Base-by-base conservation (phyloP, 73 alveolate genomes). In the Paramecium biaurelia region DNA sequence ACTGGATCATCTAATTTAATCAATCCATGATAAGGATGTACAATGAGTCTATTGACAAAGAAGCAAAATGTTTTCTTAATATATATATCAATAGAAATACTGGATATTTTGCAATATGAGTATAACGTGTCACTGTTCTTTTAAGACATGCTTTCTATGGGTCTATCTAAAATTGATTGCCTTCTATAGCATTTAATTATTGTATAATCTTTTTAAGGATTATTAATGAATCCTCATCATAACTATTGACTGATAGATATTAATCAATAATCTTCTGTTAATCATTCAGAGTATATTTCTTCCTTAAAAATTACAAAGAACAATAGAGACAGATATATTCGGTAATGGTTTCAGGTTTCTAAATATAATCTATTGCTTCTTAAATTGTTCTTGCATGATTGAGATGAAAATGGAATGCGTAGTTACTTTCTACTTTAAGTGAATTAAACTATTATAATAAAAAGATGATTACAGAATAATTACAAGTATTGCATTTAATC, bases 51-150 rank as follows among this genome's bases (percentile, higher is more conserved):
- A 35, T 72, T 72, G 34, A 72, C 86, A 34, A 35, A 72, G 14
- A 72, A 72, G n/a, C 86, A 72, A 21, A 72, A 38, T 11, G 86
- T 72, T 72, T 72, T 72, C 84, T 63, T 7, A 38, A 15, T 7
- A 38, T 38, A 38, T 12, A 38, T 32, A 2, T 38, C 12, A 7
- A 38, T 38, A 38, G 15, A 38, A 58, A 58, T 63, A 63, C 84
- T n/a, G 86, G 86, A 72, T 35, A 72, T 72, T 72, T 72, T 12
- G 86, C 63, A 15, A 72, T 72, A n/a, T 32, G 35, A 32, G 59
- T 72, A 5, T 15, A 8, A 0, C 24, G 15, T 72, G 56, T 72
- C 18, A 72, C 86, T 12, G 45, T 42, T 34, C 85, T 72, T 72
- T 38, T 72, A 30, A 63, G 26, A 53, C 68, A 53, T 18, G 68